phyloP scores from a whole-genome alignment of 140 eudicot species.

The Erigeron philadelphicus region DNA sequence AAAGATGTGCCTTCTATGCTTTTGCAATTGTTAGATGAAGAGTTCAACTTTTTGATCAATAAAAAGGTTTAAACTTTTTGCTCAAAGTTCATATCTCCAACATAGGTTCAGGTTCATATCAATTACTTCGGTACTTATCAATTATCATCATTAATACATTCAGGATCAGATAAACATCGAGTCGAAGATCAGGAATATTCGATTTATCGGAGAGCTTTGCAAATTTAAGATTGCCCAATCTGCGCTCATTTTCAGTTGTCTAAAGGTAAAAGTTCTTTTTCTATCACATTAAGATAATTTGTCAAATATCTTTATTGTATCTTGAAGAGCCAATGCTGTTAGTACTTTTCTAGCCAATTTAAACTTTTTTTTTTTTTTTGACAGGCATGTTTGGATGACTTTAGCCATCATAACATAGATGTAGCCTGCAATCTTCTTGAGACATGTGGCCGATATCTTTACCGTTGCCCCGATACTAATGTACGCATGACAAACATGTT shows the following conservation, averaged over 20 bases:
- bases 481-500: constrained; percentile 97
- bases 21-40: constrained; percentile 86
- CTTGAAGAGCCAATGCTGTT: constrained; percentile 4
- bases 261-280: constrained; percentile 51
- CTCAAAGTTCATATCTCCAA: constrained; percentile 4
- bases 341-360: constrained; percentile 11
- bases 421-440: constrained; percentile 98
- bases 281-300: not conserved
- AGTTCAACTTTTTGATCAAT: constrained; percentile 71
- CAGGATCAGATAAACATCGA: constrained; percentile 99
- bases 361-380: constrained; percentile 10
- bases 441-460: constrained; percentile 94
- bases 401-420: constrained; percentile 89
- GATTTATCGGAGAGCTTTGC: constrained; percentile 97
- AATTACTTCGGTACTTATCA: not conserved
- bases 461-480: constrained; percentile 83
- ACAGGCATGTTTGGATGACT: constrained; percentile 96
- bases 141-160: constrained; percentile 10
- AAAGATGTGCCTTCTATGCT: constrained; percentile 88
- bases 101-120: constrained; percentile 2
- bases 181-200: constrained; percentile 82
- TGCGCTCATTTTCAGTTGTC: constrained; percentile 82
- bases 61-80: constrained; percentile 56
- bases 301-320: not conserved
- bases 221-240: constrained; percentile 85